phyloP scores from a whole-genome alignment of 768 basidiomycete genomes.

The Serendipita sp. region DNA sequence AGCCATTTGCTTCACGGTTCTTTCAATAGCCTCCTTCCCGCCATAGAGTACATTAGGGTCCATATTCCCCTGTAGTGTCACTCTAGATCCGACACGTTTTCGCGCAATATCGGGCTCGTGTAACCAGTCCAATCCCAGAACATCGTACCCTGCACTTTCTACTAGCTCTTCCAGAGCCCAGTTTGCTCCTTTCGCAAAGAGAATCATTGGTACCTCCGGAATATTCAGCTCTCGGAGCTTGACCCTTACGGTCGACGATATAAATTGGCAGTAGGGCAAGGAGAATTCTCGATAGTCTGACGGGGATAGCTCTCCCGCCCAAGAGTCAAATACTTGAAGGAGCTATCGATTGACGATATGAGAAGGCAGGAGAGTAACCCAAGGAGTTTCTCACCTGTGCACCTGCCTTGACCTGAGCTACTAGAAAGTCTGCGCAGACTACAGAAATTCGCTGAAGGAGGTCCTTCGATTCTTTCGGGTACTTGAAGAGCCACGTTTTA shows the following conservation, averaged over 20 bases:
- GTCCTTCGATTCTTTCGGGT: conserved; percentile 67
- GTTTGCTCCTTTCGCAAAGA: conserved; percentile 93
- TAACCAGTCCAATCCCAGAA: conserved; percentile 84
- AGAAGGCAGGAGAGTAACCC: neutral
- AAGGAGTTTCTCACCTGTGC: conserved; percentile 55
- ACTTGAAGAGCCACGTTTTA: conserved; percentile 88
- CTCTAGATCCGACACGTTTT: conserved; percentile 38
- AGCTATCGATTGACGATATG: conserved; percentile 32
- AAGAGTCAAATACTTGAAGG: conserved; percentile 94
- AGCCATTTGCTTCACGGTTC: conserved; percentile 68
- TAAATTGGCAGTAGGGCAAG: conserved; percentile 58
- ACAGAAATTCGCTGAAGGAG: conserved; percentile 69
- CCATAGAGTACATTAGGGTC: conserved; percentile 82
- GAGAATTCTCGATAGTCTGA: conserved; percentile 76
- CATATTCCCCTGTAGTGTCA: conserved; percentile 81
- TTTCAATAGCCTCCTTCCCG: conserved; percentile 71
- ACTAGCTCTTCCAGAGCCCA: conserved; percentile 46
- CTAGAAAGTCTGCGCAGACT: conserved; percentile 76
- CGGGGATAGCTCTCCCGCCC: conserved; percentile 83
- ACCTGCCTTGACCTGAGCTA: conserved; percentile 87
- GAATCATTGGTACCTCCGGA: conserved; percentile 58
- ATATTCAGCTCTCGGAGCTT: conserved; percentile 38
- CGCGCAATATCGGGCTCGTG: conserved; percentile 63
- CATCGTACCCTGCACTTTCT: conserved; percentile 59
- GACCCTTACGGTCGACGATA: conserved; percentile 49